Percentiles rank a stretch among this genome's conserved stretches.
Conservation (phyloP, 2,329 filamentous ascomycete species). For the Aspergillus oerlinghausenensis region DNA sequence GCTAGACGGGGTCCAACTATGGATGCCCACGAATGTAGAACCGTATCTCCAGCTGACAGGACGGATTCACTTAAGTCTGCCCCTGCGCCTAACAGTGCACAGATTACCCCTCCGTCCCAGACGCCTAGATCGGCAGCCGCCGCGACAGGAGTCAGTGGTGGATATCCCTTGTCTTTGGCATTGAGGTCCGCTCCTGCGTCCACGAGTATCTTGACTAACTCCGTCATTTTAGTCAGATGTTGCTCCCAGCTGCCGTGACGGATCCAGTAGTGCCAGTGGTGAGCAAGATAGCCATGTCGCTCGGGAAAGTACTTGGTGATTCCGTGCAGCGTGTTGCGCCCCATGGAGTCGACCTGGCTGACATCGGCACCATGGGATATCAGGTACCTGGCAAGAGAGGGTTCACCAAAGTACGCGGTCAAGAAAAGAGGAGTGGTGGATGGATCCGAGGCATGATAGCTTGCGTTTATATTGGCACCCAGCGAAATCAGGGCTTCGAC, state of each 20-base stretch:
- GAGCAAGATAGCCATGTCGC: slow-evolving; percentile 19
- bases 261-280: slow-evolving; percentile 29
- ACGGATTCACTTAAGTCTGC: slow-evolving; percentile 15
- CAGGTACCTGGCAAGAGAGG: slow-evolving; percentile 13
- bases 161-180: slow-evolving; percentile 11
- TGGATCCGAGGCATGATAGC: slow-evolving; percentile 15
- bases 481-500: slow-evolving; percentile 19
- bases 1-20: slow-evolving; percentile 17
- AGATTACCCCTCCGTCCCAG: slow-evolving; percentile 21
- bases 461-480: slow-evolving; percentile 21
- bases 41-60: slow-evolving; percentile 14
- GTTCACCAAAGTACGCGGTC: slow-evolving; percentile 19
- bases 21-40: slow-evolving; percentile 22
- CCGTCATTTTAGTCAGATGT: slow-evolving; percentile 14
- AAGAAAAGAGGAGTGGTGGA: slow-evolving; percentile 21
- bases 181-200: slow-evolving; percentile 14
- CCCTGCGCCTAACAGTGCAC: slow-evolving; percentile 16
- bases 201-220: slow-evolving; percentile 11
- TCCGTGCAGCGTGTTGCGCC: slow-evolving; percentile 21
- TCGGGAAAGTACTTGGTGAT: slow-evolving; percentile 20
- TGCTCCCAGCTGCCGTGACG: slow-evolving; percentile 23
- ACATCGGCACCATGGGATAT: slow-evolving; percentile 20
- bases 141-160: slow-evolving; percentile 17
- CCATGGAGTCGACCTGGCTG: slow-evolving; percentile 13
- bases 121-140: slow-evolving; percentile 19